A percentile compares a stretch with the other conserved stretches of the same genome.
Evolutionary conservation across 1,284 basidiomycete species (phyloP).

Genomic region (Ceratobasidium theobromae): DNA sequence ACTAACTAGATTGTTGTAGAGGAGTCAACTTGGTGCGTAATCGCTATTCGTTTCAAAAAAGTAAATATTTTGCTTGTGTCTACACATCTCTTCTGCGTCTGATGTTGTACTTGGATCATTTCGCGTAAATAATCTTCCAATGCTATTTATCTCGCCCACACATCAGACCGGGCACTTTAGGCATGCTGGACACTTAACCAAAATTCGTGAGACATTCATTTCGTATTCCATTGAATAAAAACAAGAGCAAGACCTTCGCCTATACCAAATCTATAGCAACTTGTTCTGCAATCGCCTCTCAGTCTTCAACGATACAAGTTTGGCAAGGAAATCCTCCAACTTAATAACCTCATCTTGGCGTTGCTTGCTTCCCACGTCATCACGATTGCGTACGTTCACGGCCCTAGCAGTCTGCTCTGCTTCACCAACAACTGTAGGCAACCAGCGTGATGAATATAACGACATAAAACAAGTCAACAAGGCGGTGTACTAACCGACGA

Average conservation of each 20-base stretch:
- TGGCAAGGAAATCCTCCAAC: conserved; percentile 63
- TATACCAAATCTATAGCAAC: conserved; percentile 35
- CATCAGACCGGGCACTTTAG: too few species aligned
- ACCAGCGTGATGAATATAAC: conserved; percentile 5
- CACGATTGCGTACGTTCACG: conserved; percentile 94
- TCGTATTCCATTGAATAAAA: not conserved
- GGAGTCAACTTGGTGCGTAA: conserved; percentile 3
- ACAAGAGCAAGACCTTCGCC: not conserved
- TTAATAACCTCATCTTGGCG: conserved; percentile 63
- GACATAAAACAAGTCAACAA: conserved; percentile 16
- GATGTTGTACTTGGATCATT: too few species aligned
- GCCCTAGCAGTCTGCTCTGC: conserved; percentile 83
- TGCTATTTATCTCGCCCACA: too few species aligned
- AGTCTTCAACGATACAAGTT: conserved; percentile 66
- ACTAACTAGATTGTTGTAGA: not conserved
- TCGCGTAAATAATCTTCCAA: too few species aligned
- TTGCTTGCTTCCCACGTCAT: conserved; percentile 83
- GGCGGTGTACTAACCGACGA: conserved; percentile 83
- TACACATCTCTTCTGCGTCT: too few species aligned
- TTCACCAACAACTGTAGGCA: conserved; percentile 82
- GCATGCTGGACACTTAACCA: too few species aligned
- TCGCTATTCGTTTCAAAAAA: not conserved
- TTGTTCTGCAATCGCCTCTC: conserved; percentile 62
- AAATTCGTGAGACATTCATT: too few species aligned
- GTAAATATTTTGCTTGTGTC: too few species aligned